Percentiles rank a stretch among this genome's conserved stretches.
phyloP scores from a whole-genome alignment of 768 basidiomycete genomes.

The Leccinellum albellum region DNA sequence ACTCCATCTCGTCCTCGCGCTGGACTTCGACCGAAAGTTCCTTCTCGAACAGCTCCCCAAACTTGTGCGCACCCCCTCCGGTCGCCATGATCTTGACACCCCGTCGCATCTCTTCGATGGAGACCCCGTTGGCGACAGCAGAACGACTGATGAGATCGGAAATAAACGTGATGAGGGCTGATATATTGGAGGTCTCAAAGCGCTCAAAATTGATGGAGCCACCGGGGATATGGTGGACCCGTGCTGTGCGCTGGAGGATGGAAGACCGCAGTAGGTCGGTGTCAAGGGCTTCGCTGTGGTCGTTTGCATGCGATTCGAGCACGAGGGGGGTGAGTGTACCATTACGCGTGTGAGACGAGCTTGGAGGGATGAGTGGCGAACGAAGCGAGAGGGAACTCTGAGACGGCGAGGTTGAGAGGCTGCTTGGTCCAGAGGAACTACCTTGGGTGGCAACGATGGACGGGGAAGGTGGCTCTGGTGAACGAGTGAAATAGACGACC shows the following conservation, averaged over 20 bases:
- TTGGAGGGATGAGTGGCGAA: slow-evolving; percentile 25
- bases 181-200: slow-evolving; percentile 89
- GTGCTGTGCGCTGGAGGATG: slow-evolving; percentile 61
- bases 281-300: slow-evolving; percentile 29
- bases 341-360: slow-evolving; percentile 39
- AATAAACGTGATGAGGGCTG: slow-evolving; percentile 82
- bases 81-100: slow-evolving; percentile 98
- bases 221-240: slow-evolving; percentile 76
- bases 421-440: slow-evolving; percentile 45
- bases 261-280: slow-evolving; percentile 53
- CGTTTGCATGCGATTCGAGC: slow-evolving; percentile 48
- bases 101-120: slow-evolving; percentile 84
- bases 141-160: slow-evolving; percentile 82
- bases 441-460: slow-evolving; percentile 60
- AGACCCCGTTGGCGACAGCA: slow-evolving; percentile 80
- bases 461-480: slow-evolving; percentile 79
- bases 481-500: slow-evolving; percentile 97
- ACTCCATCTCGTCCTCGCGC: slow-evolving; percentile 98
- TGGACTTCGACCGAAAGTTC: slow-evolving; percentile 80
- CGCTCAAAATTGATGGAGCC: slow-evolving; percentile 97
- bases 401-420: slow-evolving; percentile 36
- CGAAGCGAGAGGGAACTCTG: slow-evolving; percentile 5
- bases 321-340: slow-evolving; percentile 84
- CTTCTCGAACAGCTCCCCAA: slow-evolving; percentile 75
- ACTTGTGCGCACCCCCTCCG: slow-evolving; percentile 94